Conservation (phyloP, 768 basidiomycete species). For the Piloderma croceum region DNA sequence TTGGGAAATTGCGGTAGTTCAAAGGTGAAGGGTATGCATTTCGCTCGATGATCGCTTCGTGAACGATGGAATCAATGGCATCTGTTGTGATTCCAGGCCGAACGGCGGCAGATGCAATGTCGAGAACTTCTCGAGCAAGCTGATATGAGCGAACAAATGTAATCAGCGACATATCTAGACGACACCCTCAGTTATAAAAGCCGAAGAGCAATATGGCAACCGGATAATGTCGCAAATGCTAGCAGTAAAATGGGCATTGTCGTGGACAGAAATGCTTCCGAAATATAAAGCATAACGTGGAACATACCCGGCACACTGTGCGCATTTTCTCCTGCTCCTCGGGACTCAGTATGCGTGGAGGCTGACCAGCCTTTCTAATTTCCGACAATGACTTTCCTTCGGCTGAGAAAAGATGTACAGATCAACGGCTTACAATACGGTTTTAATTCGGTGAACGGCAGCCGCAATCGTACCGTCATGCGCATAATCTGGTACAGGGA, state of each 20-base stretch:
- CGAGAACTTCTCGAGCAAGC: constrained; percentile 90
- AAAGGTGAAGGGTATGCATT: constrained; percentile 92
- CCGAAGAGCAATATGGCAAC: too few relatives aligned
- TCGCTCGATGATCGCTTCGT: constrained; percentile 84
- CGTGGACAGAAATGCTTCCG: neutral
- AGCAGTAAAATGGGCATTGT: too few relatives aligned
- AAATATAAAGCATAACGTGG: constrained; percentile 3
- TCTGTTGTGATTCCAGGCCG: constrained; percentile 94
- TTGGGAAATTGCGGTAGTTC: constrained; percentile 87
- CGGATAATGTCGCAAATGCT: too few relatives aligned
- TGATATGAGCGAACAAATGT: constrained; percentile 25
- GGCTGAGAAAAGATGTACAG: constrained; percentile 15
- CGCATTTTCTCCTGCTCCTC: constrained; percentile 91
- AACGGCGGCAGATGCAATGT: constrained; percentile 80
- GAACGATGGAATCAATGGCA: constrained; percentile 89
- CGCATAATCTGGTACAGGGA: constrained; percentile 86
- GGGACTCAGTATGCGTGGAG: constrained; percentile 56
- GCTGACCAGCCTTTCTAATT: constrained; percentile 48
- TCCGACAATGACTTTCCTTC: constrained; percentile 63
- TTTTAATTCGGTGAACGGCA: constrained; percentile 27
- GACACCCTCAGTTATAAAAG: too few relatives aligned
- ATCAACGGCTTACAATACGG: constrained; percentile 20
- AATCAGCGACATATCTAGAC: constrained; percentile 7
- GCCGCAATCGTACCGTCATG: constrained; percentile 48
- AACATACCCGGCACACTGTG: constrained; percentile 72